phyloP scores from a whole-genome alignment of 148 eudicot genomes.

The Rhododendron kiyosumense region DNA sequence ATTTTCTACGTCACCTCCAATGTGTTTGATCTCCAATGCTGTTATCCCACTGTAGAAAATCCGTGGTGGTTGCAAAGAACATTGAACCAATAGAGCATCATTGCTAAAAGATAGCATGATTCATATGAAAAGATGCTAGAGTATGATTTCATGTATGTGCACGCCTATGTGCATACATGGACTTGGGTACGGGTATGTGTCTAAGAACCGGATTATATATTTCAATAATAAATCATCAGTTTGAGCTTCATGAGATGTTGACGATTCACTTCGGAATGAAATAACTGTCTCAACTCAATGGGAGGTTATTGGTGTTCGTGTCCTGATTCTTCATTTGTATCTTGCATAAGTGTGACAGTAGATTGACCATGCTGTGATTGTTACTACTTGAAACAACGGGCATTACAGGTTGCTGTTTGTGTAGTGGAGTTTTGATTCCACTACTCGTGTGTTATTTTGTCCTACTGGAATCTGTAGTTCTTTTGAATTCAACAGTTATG shows the following conservation, averaged over 20 bases:
- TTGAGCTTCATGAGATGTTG: background rate
- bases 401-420: background rate
- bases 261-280: background rate
- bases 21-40: background rate
- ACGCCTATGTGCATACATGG: background rate
- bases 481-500: background rate
- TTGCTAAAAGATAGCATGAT: background rate
- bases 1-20: background rate
- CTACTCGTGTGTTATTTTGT: background rate
- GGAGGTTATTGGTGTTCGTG: background rate
- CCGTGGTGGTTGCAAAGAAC: background rate
- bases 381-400: background rate
- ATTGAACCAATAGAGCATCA: background rate
- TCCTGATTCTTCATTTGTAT: background rate
- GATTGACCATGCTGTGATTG: background rate
- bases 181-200: background rate
- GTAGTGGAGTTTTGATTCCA: background rate
- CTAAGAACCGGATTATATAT: background rate
- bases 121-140: background rate
- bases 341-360: background rate
- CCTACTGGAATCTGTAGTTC: conserved; percentile 1
- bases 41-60: background rate
- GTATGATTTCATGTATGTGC: background rate
- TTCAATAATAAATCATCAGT: conserved; percentile 1
- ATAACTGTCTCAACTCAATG: background rate